phyloP scores from a whole-genome alignment of 805 yeast species.

The Cyberlindnera americana region DNA sequence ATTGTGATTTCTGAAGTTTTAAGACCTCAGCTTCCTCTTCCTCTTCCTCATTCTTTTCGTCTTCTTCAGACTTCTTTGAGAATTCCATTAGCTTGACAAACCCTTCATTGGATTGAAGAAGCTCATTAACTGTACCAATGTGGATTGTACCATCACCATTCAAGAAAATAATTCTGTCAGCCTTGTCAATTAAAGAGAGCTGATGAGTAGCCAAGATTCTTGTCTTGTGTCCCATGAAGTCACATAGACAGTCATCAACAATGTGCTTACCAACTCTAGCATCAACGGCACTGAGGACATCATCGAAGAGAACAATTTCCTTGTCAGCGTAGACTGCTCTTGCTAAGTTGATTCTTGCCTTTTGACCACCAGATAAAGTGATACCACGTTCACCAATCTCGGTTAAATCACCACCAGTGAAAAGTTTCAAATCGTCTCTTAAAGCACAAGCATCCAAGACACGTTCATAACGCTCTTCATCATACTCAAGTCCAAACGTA shows the following conservation, averaged over 20 bases:
- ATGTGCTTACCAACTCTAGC: slow-evolving; percentile 73
- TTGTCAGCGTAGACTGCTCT: slow-evolving; percentile 64
- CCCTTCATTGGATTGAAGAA: slow-evolving; percentile 36
- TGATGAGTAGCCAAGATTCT: slow-evolving; percentile 77
- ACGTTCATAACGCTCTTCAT: slow-evolving; percentile 45
- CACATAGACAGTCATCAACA: slow-evolving; percentile 55
- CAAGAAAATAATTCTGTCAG: slow-evolving; percentile 61
- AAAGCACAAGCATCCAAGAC: slow-evolving; percentile 60
- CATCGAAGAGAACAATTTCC: slow-evolving; percentile 65
- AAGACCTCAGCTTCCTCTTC: slow-evolving; percentile 19
- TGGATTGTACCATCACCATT: slow-evolving; percentile 57
- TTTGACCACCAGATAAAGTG: slow-evolving; percentile 76
- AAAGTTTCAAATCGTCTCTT: slow-evolving; percentile 50
- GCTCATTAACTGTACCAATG: slow-evolving; percentile 53
- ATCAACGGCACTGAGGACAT: slow-evolving; percentile 73
- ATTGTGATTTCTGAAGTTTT: slow-evolving; percentile 4
- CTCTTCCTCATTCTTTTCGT: slow-evolving; percentile 27
- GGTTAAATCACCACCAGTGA: slow-evolving; percentile 66
- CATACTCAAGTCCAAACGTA: slow-evolving; percentile 50
- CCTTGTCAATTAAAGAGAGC: slow-evolving; percentile 56
- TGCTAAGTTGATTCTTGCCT: slow-evolving; percentile 68
- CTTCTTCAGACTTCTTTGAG: slow-evolving; percentile 30
- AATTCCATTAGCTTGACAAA: slow-evolving; percentile 49
- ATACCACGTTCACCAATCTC: slow-evolving; percentile 78
- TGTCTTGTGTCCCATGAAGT: slow-evolving; percentile 49